Conservation (phyloP, 768 basidiomycete species). For the Leccinum olivaceopallidum region DNA sequence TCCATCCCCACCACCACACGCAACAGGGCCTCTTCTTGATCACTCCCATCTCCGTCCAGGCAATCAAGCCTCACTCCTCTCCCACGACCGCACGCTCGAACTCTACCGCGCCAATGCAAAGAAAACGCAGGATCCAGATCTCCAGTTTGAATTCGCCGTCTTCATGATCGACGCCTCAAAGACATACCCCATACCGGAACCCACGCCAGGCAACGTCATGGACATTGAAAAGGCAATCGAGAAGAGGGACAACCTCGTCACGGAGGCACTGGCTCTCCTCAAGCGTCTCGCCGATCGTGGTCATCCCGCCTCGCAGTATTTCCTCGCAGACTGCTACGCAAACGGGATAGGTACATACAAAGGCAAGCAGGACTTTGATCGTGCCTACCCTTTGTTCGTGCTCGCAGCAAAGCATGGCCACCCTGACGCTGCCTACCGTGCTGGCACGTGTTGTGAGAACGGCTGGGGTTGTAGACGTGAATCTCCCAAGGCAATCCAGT, state of each 20-base stretch:
- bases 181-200: constrained; percentile 74
- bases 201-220: constrained; percentile 71
- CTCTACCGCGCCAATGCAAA: constrained; percentile 97
- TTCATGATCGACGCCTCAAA: constrained; percentile 99
- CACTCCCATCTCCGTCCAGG: constrained; percentile 94
- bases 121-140: constrained; percentile 96
- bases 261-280: constrained; percentile 84
- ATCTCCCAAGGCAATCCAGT: constrained; percentile 86
- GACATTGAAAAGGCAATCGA: constrained; percentile 79
- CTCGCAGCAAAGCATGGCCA: constrained; percentile 97
- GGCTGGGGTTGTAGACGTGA: constrained; percentile 98
- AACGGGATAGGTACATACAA: constrained; percentile 96
- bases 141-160: constrained; percentile 97
- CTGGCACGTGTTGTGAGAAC: constrained; percentile 97
- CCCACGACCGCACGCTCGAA: constrained; percentile 94
- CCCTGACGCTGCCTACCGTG: constrained; percentile 91
- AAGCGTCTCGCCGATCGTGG: constrained; percentile 93
- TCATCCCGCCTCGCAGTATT: constrained; percentile 94
- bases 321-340: constrained; percentile 96
- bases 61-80: constrained; percentile 88
- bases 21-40: constrained; percentile 69
- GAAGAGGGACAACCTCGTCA: constrained; percentile 84
- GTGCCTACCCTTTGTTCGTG: constrained; percentile 94
- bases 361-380: constrained; percentile 93
- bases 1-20: constrained; percentile 58